Evolutionary conservation across 306 rosid species (phyloP), one percentile per base, ranked within the genome.

Genomic region (Fragaria ananassa): DNA sequence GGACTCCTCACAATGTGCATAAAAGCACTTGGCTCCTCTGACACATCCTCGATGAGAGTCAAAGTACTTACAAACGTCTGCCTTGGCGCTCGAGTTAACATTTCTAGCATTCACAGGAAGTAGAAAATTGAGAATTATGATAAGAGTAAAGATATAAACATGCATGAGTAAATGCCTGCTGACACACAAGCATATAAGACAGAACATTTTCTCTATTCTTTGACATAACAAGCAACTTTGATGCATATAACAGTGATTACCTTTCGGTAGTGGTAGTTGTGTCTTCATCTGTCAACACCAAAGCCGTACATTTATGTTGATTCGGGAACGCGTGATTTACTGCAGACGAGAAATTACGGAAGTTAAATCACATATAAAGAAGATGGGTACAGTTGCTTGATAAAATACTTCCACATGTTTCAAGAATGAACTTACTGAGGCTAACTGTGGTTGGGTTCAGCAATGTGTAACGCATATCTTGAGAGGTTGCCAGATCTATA

Each of bases 401-500:
- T 14, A 14, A 1, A 62, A 1, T 3, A 19, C 34, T 42, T 6
- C 14, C 27, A 19, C 6, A 41, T 9, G 42, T 21, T 50, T 23
- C 5, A 29, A 70, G 45, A 15, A 13, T 70, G 23, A 53, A 75
- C 85, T 85, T 85, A 82, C 86, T 69, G 54, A 51, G 75, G 54
- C 75, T 73, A 51, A 73, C 76, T 57, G 76, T 82, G 46, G 84
- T 68, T 49, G 82, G 81, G 50, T 62, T 85, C 51, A 76, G 82
- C 82, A 74, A 42, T 10, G 72, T 76, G 81, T 67, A 82, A 56
- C 86, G 88, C 86, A 82, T 76, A 62, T 85, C 84, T 70, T 85
- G 86, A 29, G 86, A 76, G 68, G 44, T 72, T 35, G 88, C 85
- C 74, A 81, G 71, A 73, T 85, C 86, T 56, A 85, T 62, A 35